Percentiles rank a stretch among this genome's conserved stretches.
Conservation (phyloP, 768 basidiomycete species). For the Mrakia frigida region DNA sequence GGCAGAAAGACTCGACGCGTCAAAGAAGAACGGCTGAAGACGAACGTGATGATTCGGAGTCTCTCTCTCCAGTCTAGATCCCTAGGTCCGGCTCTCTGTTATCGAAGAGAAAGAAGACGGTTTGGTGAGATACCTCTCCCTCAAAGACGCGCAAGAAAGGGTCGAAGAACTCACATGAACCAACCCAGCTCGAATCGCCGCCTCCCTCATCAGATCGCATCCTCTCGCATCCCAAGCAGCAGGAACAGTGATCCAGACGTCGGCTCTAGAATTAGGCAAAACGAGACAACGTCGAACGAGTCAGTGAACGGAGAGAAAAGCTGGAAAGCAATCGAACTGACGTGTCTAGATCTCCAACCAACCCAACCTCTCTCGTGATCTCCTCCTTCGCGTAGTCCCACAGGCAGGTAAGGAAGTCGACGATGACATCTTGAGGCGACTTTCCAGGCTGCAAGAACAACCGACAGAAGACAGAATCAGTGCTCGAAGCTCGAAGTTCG, state of each 20-base stretch:
- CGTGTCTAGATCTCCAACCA: constrained; percentile 76
- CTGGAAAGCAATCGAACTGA: constrained; percentile 6
- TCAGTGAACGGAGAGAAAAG: too few species aligned
- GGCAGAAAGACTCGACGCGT: neutral
- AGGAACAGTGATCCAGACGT: constrained; percentile 80
- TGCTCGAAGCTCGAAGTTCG: neutral
- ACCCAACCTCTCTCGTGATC: constrained; percentile 80
- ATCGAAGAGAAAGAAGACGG: neutral
- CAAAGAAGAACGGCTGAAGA: neutral
- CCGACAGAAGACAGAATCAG: neutral
- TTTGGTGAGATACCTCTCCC: too few species aligned
- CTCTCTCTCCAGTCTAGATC: constrained; percentile 75
- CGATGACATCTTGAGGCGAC: constrained; percentile 67
- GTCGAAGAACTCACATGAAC: constrained; percentile 47
- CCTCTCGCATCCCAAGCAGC: constrained; percentile 87
- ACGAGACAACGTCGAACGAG: neutral
- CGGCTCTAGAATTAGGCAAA: constrained; percentile 50
- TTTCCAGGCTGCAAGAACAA: constrained; percentile 58
- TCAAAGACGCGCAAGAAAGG: too few species aligned
- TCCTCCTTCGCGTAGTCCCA: constrained; percentile 84
- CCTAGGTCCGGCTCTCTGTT: constrained; percentile 57
- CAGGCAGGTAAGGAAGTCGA: constrained; percentile 73
- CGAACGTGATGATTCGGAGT: constrained; percentile 69
- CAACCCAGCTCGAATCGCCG: constrained; percentile 72
- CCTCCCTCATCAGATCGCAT: constrained; percentile 77